Base-by-base conservation (phyloP, 1,139 yeast species). In the Yamadazyma triangularis region DNA sequence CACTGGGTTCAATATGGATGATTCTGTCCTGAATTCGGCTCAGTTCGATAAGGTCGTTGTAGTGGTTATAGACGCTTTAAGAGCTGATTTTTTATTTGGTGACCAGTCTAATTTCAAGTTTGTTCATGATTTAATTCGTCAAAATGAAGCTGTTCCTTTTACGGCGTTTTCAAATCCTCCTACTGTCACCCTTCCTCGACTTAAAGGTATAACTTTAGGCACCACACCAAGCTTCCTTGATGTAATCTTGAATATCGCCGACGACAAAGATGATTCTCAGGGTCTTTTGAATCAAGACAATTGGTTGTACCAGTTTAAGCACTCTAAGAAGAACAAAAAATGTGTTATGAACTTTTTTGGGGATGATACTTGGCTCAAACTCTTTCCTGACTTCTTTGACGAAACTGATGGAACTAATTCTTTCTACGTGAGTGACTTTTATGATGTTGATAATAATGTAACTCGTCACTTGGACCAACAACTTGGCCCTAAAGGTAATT, bases 301-400 rank as follows among this genome's bases (percentile, higher is more conserved):
- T 12, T 89, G 97, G 96, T 53, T 89, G 9, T 61, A 67, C 24
- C 97, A 91, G 51, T 65, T 88, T 56, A 56, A 59, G 26, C 42
- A 52, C 2, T 18, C 20, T 9, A 6, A 6, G 8, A 18, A 18
- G 9, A n/a, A n/a, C n/a, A n/a, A n/a, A n/a, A n/a, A n/a, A n/a
- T n/a, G n/a, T n/a, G 41, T 30, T 1, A 63, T 91, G 24, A 81
- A 87, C 48, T 87, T 91, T 73, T 91, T 75, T 60, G 99, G 99
- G 15, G 98, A 91, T 55, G 98, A 91, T 51, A 91, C 98, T 1
- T 93, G 98, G 99, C 60, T 89, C 42, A 89, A 88, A 50, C 66
- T 91, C 28, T 93, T 88, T 45, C 91, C 91, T 0, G 50, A 49
- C 12, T 68, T 69, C 42, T 89, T 91, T 49, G 64, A 66, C 18